Conservation (phyloP, 148 eudicot genomes). For the Mesembryanthemum crystallinum region DNA sequence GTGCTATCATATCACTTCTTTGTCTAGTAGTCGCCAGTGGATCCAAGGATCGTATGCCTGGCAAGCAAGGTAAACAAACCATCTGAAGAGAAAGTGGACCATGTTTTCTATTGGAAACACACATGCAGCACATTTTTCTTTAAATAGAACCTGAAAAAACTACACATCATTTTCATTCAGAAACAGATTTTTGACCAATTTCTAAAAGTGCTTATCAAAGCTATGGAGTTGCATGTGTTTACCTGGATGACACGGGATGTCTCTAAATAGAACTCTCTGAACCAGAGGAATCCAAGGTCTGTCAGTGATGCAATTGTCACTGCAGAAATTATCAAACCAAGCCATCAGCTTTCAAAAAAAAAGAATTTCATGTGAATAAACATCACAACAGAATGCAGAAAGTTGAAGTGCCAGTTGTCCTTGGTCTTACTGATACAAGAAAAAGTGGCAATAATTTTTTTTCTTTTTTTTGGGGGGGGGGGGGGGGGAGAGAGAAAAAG, state of each 20-base stretch:
- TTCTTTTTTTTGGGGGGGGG: not conserved
- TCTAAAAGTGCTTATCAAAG: no score
- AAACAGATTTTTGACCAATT: not conserved
- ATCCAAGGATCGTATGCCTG: not conserved
- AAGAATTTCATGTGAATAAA: not conserved
- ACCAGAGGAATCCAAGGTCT: slow-evolving; percentile 96
- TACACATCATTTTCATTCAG: not conserved
- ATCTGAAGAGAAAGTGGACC: not conserved
- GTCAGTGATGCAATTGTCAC: slow-evolving; percentile 78
- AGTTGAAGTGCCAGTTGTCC: not conserved
- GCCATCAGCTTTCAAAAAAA: not conserved
- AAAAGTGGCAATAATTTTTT: not conserved
- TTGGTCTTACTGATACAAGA: not conserved
- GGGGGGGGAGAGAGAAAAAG: not conserved
- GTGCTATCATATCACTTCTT: no score
- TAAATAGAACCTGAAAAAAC: not conserved
- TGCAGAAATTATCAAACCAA: slow-evolving; percentile 40
- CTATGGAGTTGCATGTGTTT: slow-evolving; percentile 8
- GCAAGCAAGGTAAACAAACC: not conserved
- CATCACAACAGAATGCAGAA: not conserved
- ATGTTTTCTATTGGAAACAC: not conserved
- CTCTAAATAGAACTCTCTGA: slow-evolving; percentile 97
- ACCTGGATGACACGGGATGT: slow-evolving; percentile 99
- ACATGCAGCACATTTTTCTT: not conserved
- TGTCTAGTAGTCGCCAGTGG: not conserved